Evolutionary conservation across 805 yeast genomes (phyloP).

Genomic region (Suhomyces prunicola): DNA sequence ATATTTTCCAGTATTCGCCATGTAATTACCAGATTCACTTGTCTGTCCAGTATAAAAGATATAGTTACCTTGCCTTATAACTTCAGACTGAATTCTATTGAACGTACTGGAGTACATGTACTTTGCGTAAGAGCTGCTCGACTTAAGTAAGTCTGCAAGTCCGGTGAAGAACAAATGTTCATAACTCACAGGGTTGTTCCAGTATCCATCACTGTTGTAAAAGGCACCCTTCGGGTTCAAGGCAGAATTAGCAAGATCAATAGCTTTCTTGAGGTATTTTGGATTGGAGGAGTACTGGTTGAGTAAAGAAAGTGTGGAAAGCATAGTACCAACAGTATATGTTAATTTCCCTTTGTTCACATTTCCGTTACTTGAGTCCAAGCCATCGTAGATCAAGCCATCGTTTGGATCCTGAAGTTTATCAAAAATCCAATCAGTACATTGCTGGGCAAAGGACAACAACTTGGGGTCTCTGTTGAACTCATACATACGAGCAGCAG

Average conservation of each 20-base stretch:
- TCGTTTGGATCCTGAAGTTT: constrained; percentile 14
- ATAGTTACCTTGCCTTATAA: constrained; percentile 12
- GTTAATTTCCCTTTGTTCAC: constrained; percentile 12
- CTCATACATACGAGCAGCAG: constrained; percentile 11
- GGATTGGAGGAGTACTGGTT: constrained; percentile 6
- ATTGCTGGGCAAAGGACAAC: constrained; percentile 8
- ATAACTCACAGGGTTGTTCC: constrained; percentile 14
- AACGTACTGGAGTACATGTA: constrained; percentile 13
- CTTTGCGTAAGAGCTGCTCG: constrained; percentile 7
- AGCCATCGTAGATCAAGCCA: constrained; percentile 12
- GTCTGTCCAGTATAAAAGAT: constrained; percentile 7
- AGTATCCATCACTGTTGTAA: constrained; percentile 13
- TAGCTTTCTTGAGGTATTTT: constrained; percentile 7
- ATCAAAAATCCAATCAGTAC: constrained; percentile 9
- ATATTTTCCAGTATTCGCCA: background rate
- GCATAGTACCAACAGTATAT: constrained; percentile 12
- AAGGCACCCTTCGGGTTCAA: constrained; percentile 9
- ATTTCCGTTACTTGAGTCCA: constrained; percentile 2
- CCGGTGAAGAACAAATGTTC: constrained; percentile 17
- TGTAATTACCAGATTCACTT: constrained; percentile 10
- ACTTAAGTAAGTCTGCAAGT: constrained; percentile 13
- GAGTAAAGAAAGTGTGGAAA: constrained; percentile 11
- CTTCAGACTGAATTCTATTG: constrained; percentile 6
- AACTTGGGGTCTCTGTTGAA: constrained; percentile 3
- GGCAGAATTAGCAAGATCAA: constrained; percentile 9